These are phyloP conservation scores for Backusella parvicylindrica DNA, from an alignment of 192 early-diverging fungal genomes.

Conservation along the genomic window DNA sequence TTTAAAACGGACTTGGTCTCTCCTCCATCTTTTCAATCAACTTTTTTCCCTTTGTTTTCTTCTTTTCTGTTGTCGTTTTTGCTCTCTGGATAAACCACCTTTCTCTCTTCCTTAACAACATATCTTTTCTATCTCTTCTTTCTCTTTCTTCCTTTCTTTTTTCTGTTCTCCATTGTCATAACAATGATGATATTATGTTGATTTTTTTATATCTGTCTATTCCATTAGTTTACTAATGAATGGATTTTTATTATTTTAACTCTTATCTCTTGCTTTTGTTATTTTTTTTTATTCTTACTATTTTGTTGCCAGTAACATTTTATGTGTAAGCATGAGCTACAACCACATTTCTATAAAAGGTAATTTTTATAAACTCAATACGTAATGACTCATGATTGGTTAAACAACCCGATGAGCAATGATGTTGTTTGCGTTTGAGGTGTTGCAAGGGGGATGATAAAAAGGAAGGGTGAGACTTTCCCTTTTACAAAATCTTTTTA, in stretches of 20 bases:
- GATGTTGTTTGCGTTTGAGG: neutral
- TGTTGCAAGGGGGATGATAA: slow-evolving; percentile 1
- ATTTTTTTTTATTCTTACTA: too few relatives aligned
- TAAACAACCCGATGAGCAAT: neutral
- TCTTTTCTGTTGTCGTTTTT: neutral
- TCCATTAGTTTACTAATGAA: neutral
- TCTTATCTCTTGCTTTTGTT: neutral
- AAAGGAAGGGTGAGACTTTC: neutral
- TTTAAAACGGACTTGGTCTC: neutral
- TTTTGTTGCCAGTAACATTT: neutral
- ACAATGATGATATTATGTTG: neutral
- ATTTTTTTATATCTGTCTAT: neutral
- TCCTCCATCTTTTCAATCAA: neutral
- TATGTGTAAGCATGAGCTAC: neutral
- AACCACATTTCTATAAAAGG: neutral
- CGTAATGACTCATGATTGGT: neutral
- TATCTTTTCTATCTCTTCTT: neutral
- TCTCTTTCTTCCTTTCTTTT: neutral
- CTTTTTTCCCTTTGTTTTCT: slow-evolving; percentile 1
- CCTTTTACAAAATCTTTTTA: neutral
- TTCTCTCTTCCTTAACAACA: neutral
- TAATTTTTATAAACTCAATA: neutral
- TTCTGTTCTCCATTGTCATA: neutral
- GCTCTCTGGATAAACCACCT: neutral
- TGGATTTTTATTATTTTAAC: neutral